A percentile compares a stretch with the other conserved stretches of the same genome.
Evolutionary conservation across 306 rosid genomes (phyloP).

Genomic region (Corylus heterophylla): DNA sequence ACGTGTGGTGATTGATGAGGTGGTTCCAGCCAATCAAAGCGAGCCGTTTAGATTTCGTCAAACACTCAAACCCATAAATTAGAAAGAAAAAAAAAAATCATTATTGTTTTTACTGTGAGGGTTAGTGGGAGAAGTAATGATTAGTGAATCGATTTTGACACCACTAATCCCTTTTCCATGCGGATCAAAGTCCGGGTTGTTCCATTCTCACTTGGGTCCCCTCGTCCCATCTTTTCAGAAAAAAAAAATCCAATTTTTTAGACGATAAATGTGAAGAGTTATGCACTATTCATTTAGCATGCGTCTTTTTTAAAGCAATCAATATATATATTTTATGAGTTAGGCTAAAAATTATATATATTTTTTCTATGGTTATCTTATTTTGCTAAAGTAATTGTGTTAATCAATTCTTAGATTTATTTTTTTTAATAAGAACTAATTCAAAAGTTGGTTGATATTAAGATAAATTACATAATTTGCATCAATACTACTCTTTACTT

Average conservation of each 20-base stretch:
- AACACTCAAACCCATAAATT: slow-evolving; percentile 38
- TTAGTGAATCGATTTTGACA: slow-evolving; percentile 60
- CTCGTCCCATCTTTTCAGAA: slow-evolving; percentile 8
- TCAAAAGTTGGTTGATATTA: no score
- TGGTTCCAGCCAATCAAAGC: slow-evolving; percentile 38
- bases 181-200: slow-evolving; percentile 66
- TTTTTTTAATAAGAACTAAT: no score
- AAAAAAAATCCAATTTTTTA: neutral
- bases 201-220: slow-evolving; percentile 57
- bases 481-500: no score
- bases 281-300: neutral
- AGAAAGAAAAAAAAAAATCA: neutral
- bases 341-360: no score
- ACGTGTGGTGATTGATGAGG: slow-evolving; percentile 35
- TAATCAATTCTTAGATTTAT: no score
- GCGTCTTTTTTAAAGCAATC: neutral
- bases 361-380: no score
- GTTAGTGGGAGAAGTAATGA: slow-evolving; percentile 72
- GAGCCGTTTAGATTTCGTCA: slow-evolving; percentile 42
- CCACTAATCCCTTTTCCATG: slow-evolving; percentile 38
- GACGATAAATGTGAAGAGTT: neutral
- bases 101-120: slow-evolving; percentile 23
- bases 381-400: no score
- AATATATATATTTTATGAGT: no score
- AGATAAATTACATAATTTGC: no score